phyloP scores from a whole-genome alignment of 441 rosid genomes.

The Corymbia calophylla region DNA sequence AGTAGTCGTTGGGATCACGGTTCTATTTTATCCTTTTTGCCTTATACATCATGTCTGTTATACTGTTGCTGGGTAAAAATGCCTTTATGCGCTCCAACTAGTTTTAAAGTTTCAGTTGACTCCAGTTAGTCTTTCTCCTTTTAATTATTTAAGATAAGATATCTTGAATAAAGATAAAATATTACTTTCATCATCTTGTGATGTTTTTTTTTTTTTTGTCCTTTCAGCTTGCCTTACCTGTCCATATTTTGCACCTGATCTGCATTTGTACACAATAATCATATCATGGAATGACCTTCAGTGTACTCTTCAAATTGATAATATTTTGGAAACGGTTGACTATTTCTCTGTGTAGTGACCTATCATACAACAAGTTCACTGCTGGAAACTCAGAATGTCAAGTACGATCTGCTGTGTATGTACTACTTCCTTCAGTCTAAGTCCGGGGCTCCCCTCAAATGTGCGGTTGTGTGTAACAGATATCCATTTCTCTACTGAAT shows the following conservation, averaged over 20 bases:
- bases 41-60: not conserved
- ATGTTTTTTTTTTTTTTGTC: not conserved
- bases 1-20: not conserved
- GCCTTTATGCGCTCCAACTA: not conserved
- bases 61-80: not conserved
- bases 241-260: not conserved
- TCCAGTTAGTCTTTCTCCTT: not conserved
- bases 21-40: not conserved
- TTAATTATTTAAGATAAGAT: not conserved
- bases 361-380: slow-evolving; percentile 3
- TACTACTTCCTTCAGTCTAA: not conserved
- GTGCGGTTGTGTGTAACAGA: not conserved
- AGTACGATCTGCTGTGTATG: rapidly evolving
- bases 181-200: not conserved
- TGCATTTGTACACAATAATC: not conserved
- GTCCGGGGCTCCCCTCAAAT: not conserved
- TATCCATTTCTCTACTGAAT: not conserved
- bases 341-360: not conserved
- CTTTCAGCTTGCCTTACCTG: not conserved
- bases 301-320: not conserved
- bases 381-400: not conserved
- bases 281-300: not conserved
- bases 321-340: not conserved
- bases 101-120: not conserved
- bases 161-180: not conserved